Evolutionary conservation across 2,329 filamentous ascomycete species (phyloP), one percentile per base, ranked within the genome.

Genomic region (Sporothrix pseudoabietina): DNA sequence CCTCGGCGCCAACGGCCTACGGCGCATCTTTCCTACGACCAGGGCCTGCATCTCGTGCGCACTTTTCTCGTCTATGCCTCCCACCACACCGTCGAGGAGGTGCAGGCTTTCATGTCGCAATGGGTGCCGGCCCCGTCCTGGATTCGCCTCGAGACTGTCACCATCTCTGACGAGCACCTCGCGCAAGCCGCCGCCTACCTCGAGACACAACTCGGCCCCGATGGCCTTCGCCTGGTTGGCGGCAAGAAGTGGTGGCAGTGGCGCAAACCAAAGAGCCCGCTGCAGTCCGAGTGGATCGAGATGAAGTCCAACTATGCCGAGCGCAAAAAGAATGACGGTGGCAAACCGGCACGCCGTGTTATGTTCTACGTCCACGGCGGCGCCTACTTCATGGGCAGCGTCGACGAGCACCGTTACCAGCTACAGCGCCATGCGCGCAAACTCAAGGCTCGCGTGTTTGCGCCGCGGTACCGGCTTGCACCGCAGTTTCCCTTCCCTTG

Each of bases 371-470:
- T 98, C 30, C 96, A 98, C 79, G 96, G 96, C 16, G 95, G 95
- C 7, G 95, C 92, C 26, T 98, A 97, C 82, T 99, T 91, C 82
- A 98, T 99, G 80, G 95, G 96, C 16, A 97, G 94, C 77, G 91
- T 98, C 52, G 94, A 98, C 79, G 94, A 97, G 81, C 96, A 98
- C 84, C 90, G 96, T n/a, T 98, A 98, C 82, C 95, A 98, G 85
- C 90, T 99, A 86, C 96, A 99, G 82, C 88, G 95, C 68, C 94
- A 98, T 86, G 96, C 96, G 39, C 88, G 96, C 71, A 98, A 98
- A 83, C 86, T 99, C 75, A 94, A 96, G 81, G 95, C 94, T 22
- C 88, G 94, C 72, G 92, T 98, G 8, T 90, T 98, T 80, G 94
- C 95, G 32, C 92, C 95, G 5, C 86, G 90, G 75, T 99, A 98